A percentile compares a stretch with the other conserved stretches of the same genome.
phyloP scores from a whole-genome alignment of 2,329 filamentous ascomycete species.

The Microsporum audouinii region DNA sequence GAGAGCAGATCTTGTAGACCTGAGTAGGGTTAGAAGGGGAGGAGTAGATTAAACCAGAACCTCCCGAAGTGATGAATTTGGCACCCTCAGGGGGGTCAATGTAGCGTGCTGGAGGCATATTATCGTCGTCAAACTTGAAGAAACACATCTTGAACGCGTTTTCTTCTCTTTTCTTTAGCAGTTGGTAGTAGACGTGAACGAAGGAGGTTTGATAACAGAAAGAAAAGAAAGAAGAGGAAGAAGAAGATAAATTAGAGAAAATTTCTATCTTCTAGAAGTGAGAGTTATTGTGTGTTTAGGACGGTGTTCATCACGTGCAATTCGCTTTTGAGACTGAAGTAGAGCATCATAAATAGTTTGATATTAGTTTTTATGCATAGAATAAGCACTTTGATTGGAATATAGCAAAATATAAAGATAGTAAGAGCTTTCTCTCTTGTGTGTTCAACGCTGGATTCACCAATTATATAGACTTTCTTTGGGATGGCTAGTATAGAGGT shows the following conservation, averaged over 20 bases:
- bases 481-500: too few relatives aligned
- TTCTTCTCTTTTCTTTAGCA: not conserved
- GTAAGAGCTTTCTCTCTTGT: not conserved
- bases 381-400: not conserved
- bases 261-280: not conserved
- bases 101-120: not conserved
- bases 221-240: not conserved
- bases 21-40: not conserved
- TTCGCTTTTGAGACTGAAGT: not conserved
- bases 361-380: not conserved
- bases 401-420: too few relatives aligned
- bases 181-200: not conserved
- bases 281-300: not conserved
- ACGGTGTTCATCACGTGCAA: slow-evolving; percentile 1
- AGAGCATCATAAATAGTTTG: not conserved
- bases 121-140: not conserved
- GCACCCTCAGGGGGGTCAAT: slow-evolving; percentile 5
- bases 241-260: not conserved
- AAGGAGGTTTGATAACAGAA: not conserved
- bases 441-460: not conserved
- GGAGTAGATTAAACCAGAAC: not conserved
- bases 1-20: slow-evolving; percentile 3
- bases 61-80: not conserved
- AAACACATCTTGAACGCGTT: slow-evolving; percentile 1
- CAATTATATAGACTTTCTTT: not conserved